Evolutionary conservation across 495 filamentous ascomycete species (phyloP).

Genomic region (Neurospora sp.): DNA sequence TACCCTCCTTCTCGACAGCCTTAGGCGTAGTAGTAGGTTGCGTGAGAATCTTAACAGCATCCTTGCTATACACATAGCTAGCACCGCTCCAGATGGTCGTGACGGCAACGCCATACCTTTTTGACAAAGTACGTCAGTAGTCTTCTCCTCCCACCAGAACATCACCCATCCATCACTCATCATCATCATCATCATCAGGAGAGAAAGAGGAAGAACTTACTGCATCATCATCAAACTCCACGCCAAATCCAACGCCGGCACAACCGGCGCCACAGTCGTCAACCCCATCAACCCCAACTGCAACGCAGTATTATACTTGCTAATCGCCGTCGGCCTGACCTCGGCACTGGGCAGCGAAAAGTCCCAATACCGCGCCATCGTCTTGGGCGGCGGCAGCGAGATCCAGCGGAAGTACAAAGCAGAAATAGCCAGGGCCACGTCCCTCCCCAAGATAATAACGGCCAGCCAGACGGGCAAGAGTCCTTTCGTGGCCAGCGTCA

Average conservation of each 20-base stretch:
- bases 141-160: background rate
- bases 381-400: constrained; percentile 84
- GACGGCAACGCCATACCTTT: constrained; percentile 61
- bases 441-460: constrained; percentile 78
- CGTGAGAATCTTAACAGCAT: constrained; percentile 70
- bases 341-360: constrained; percentile 88
- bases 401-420: constrained; percentile 95
- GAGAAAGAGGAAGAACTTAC: constrained; percentile 40
- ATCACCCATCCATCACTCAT: background rate
- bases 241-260: constrained; percentile 44
- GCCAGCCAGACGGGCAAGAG: constrained; percentile 81
- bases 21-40: constrained; percentile 16
- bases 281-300: constrained; percentile 70
- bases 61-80: constrained; percentile 71
- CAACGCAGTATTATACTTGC: constrained; percentile 79
- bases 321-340: constrained; percentile 82
- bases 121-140: background rate
- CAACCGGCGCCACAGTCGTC: constrained; percentile 62
- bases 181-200: background rate
- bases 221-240: constrained; percentile 54
- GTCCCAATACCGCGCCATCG: constrained; percentile 92
- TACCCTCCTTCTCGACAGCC: background rate
- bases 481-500: constrained; percentile 71
- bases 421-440: constrained; percentile 74
- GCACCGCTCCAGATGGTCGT: constrained; percentile 80